phyloP scores from a whole-genome alignment of 1,139 yeast genomes.

The Keqinozyma sinolaborantium region DNA sequence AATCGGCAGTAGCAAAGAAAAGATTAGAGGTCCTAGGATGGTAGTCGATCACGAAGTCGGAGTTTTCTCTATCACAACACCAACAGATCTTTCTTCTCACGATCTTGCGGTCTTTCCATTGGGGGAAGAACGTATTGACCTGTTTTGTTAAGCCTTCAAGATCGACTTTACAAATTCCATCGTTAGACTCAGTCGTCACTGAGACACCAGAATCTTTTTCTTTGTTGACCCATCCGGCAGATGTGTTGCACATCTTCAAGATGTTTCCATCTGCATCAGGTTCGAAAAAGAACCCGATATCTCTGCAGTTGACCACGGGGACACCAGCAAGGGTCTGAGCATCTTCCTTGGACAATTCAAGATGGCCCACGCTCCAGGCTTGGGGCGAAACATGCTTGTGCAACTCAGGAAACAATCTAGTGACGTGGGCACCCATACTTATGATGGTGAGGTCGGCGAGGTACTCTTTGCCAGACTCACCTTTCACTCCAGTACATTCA shows the following conservation, averaged over 20 bases:
- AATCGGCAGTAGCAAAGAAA: constrained; percentile 16
- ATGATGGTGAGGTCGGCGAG: constrained; percentile 26
- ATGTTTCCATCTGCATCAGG: constrained; percentile 18
- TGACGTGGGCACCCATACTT: constrained; percentile 35
- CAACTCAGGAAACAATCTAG: constrained; percentile 26
- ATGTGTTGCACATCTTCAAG: constrained; percentile 16
- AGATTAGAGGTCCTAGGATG: constrained; percentile 14
- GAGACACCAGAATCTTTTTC: constrained; percentile 6
- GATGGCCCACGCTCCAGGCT: constrained; percentile 40
- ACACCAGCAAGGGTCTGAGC: constrained; percentile 22
- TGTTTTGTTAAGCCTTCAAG: constrained; percentile 7
- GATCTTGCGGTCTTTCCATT: constrained; percentile 9
- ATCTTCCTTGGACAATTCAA: constrained; percentile 29
- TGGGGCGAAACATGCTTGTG: constrained; percentile 18
- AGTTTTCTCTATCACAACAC: constrained; percentile 17
- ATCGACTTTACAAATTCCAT: constrained; percentile 11
- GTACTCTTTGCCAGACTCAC: constrained; percentile 5
- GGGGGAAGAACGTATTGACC: constrained; percentile 10
- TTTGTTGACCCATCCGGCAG: constrained; percentile 15
- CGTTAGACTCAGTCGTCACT: constrained; percentile 12
- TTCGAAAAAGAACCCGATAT: constrained; percentile 28
- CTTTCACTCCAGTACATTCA: constrained; percentile 11
- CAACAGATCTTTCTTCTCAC: constrained; percentile 15
- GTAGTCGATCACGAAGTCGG: constrained; percentile 14
- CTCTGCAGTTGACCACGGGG: constrained; percentile 39